These are phyloP conservation scores for Pichia kudriavzevii DNA, from an alignment of 1,139 yeast species.

Conservation along the genomic window DNA sequence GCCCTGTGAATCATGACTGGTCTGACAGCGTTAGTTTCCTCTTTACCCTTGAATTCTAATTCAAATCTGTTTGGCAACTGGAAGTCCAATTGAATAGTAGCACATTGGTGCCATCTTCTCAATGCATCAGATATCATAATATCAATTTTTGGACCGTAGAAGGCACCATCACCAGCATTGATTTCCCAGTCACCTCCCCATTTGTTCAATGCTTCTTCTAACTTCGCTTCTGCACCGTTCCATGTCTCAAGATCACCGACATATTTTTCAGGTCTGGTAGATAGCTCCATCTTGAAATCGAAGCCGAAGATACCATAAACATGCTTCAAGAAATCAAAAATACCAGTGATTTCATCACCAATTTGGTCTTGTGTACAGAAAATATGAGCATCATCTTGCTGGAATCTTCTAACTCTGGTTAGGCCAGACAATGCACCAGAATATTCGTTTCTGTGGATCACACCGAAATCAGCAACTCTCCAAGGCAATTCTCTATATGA, in stretches of 20 bases:
- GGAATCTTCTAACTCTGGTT: slow-evolving; percentile 92
- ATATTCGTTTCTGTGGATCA: slow-evolving; percentile 90
- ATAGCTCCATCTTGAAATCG: slow-evolving; percentile 63
- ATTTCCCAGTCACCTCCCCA: slow-evolving; percentile 64
- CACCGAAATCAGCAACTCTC: slow-evolving; percentile 86
- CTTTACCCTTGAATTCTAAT: slow-evolving; percentile 74
- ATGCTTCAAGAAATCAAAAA: slow-evolving; percentile 67
- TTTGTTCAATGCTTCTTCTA: slow-evolving; percentile 55
- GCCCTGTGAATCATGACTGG: slow-evolving; percentile 99
- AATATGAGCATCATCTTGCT: slow-evolving; percentile 98
- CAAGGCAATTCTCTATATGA: slow-evolving; percentile 88
- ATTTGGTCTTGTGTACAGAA: slow-evolving; percentile 85
- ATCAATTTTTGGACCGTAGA: slow-evolving; percentile 95
- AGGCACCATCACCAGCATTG: slow-evolving; percentile 94
- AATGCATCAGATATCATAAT: slow-evolving; percentile 77
- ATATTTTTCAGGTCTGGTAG: slow-evolving; percentile 82
- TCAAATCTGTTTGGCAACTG: slow-evolving; percentile 85
- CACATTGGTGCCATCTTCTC: slow-evolving; percentile 85
- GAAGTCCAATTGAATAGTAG: slow-evolving; percentile 92
- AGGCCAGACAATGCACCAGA: slow-evolving; percentile 92
- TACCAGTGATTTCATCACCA: slow-evolving; percentile 64
- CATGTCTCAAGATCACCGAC: slow-evolving; percentile 81
- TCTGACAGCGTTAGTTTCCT: slow-evolving; percentile 44
- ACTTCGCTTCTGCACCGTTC: slow-evolving; percentile 74
- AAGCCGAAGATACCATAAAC: slow-evolving; percentile 78